Percentiles rank a stretch among this genome's conserved stretches.
phyloP scores from a whole-genome alignment of 1,284 basidiomycete genomes.

The Pseudozyma sp. region DNA sequence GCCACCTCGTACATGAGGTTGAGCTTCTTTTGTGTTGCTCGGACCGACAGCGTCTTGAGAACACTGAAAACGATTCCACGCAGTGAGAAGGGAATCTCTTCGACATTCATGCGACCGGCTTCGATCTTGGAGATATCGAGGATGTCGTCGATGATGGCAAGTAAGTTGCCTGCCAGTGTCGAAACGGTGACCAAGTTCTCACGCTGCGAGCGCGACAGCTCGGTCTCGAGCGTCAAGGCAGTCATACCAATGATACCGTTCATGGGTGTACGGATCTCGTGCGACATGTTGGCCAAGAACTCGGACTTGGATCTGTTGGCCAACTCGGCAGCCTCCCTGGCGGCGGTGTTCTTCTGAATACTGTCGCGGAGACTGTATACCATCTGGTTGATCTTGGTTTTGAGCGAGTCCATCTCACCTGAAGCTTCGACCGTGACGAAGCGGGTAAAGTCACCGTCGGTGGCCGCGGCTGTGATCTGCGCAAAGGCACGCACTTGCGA shows the following conservation, averaged over 20 bases:
- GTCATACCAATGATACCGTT: constrained; percentile 97
- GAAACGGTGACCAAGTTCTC: constrained; percentile 97
- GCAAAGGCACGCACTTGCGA: constrained; percentile 99
- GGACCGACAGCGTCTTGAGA: constrained; percentile 96
- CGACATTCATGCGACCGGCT: constrained; percentile 99
- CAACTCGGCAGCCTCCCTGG: constrained; percentile 95
- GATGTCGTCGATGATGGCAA: constrained; percentile 83
- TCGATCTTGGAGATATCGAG: constrained; percentile 73
- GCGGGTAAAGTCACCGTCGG: constrained; percentile 97
- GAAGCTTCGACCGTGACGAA: constrained; percentile 99
- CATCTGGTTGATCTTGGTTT: constrained; percentile 99
- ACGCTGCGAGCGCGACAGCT: constrained; percentile 86
- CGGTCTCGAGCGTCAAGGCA: constrained; percentile 93
- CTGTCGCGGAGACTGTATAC: constrained; percentile 96
- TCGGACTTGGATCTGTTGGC: constrained; percentile 94
- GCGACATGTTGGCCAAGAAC: constrained; percentile 74
- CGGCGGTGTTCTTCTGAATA: constrained; percentile 98
- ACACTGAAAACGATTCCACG: constrained; percentile 97
- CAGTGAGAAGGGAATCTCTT: constrained; percentile 97
- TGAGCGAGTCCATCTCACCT: constrained; percentile 99
- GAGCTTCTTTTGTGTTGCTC: constrained; percentile 96
- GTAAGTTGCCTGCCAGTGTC: constrained; percentile 88
- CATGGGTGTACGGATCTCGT: constrained; percentile 69
- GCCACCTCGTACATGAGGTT: constrained; percentile 97
- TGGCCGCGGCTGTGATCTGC: constrained; percentile 97